Evolutionary conservation across 306 rosid species (phyloP).

Genomic region (Abrus precatorius): DNA sequence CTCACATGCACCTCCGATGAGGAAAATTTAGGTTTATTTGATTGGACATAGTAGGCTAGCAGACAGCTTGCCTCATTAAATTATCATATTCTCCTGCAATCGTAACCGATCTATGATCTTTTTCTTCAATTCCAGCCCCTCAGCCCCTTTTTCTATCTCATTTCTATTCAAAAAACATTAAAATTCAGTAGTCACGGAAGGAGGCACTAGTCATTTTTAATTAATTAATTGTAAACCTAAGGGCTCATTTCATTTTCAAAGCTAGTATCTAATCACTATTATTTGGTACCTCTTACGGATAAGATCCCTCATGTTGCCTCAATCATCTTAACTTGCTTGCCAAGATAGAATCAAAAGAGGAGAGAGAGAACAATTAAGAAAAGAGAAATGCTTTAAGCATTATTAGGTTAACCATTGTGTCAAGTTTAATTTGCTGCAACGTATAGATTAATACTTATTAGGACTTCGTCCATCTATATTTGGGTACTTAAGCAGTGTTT

Average conservation of each 20-base stretch:
- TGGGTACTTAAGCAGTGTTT: conserved; percentile 28
- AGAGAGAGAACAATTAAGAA: neutral
- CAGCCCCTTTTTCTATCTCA: neutral
- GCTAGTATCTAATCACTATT: conserved; percentile 11
- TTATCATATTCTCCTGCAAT: conserved; percentile 17
- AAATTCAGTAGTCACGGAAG: conserved; percentile 34
- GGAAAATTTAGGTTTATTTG: conserved; percentile 32
- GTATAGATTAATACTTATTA: neutral
- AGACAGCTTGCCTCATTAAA: conserved; percentile 46
- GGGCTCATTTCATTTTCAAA: conserved; percentile 16
- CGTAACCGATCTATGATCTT: neutral
- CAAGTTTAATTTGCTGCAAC: conserved; percentile 46
- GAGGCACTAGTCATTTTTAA: conserved; percentile 24
- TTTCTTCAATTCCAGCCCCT: conserved; percentile 31
- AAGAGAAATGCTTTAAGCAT: conserved; percentile 15
- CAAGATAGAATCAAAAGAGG: conserved; percentile 17
- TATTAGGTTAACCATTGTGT: conserved; percentile 31
- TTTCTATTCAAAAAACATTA: conserved; percentile 25
- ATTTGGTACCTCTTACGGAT: conserved; percentile 11
- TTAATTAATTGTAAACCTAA: neutral
- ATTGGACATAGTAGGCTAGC: conserved; percentile 6
- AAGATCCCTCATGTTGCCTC: conserved; percentile 38
- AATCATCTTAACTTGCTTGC: conserved; percentile 52
- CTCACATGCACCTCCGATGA: conserved; percentile 29
- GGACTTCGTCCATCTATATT: neutral